phyloP scores from a whole-genome alignment of 306 rosid species.

The Cucumis sativus region DNA sequence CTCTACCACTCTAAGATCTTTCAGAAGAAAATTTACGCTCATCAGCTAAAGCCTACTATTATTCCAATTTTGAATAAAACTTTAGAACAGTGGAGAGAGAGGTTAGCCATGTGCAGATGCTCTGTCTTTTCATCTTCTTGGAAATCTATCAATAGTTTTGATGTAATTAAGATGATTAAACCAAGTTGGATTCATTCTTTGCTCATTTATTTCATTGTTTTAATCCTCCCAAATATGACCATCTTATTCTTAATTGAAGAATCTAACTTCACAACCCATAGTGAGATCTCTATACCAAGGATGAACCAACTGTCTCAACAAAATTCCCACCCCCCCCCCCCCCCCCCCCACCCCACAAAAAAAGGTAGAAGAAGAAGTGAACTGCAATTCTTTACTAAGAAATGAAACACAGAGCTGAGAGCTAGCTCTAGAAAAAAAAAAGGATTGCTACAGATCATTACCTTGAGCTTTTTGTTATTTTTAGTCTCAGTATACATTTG shows the following conservation, averaged over 20 bases:
- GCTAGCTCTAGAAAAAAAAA: background rate
- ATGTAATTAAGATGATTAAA: background rate
- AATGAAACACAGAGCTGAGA: background rate
- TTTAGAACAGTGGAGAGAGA: background rate
- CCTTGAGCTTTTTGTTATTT: slow-evolving; percentile 98
- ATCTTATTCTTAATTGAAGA: too few relatives aligned
- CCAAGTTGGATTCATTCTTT: too few relatives aligned
- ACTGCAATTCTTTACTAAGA: too few relatives aligned
- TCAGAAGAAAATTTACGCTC: background rate
- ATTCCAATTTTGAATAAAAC: background rate
- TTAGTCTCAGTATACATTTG: slow-evolving; percentile 98
- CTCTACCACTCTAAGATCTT: background rate
- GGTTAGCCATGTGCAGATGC: background rate
- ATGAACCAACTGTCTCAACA: too few relatives aligned
- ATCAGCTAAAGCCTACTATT: background rate
- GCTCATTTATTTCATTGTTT: too few relatives aligned
- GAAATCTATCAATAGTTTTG: background rate
- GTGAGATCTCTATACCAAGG: too few relatives aligned
- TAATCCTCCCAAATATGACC: too few relatives aligned
- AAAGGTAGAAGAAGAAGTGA: too few relatives aligned
- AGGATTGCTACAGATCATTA: slow-evolving; percentile 12
- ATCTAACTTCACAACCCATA: too few relatives aligned
- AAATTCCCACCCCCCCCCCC: too few relatives aligned
- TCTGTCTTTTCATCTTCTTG: background rate
- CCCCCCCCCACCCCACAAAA: too few relatives aligned